Base-by-base conservation (phyloP, 2,329 filamentous ascomycete genomes). In the Periconia sp. region DNA sequence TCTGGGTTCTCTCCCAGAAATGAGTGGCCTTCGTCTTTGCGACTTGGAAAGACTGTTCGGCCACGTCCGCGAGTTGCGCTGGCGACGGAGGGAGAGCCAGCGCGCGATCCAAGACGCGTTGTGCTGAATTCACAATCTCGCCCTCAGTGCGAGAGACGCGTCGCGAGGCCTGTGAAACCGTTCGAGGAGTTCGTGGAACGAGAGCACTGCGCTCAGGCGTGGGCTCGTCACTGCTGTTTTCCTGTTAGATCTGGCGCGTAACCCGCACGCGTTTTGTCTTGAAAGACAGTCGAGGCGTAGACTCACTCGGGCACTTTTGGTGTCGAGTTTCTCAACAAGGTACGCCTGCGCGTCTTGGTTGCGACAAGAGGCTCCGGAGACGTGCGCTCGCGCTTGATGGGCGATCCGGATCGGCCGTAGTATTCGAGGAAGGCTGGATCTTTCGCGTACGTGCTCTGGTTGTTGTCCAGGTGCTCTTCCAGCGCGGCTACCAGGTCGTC, bases 11-110 rank as follows among this genome's bases (percentile, higher is more conserved):
- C 57, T 84, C 79, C 76, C 88, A 90, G 45, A 86, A 74, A 41
- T 84, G 81, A 40, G 80, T 77, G 60, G 88, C 84, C 70, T 87
- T 85, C 50, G 83, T 80, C 70, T 89, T 86, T 54, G 85, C 66
- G 83, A 86, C 75, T 94, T 92, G 64, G 70, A 95, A 45, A 17
- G 43, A 45, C 43, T 45, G 43, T 19, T 45, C 43, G 40, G 88
- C 89, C 35, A 96, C 86, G 45, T 72, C 67, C 9, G 71, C 70
- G 45, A 73, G 60, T 49, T 73, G 70, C 41, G 89, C 87, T 6
- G 92, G 92, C 1, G 91, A 92, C 9, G 91, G 86, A 19, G 91
- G 91, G 48, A 95, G 80, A 50, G 73, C 70, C 43, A 71, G 65
- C 33, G 70, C 57, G 33, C 33, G 33, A 14, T 37, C 33, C 33